Conservation (phyloP, 371 early-diverging fungal genomes). For the Mortierella sp. region DNA sequence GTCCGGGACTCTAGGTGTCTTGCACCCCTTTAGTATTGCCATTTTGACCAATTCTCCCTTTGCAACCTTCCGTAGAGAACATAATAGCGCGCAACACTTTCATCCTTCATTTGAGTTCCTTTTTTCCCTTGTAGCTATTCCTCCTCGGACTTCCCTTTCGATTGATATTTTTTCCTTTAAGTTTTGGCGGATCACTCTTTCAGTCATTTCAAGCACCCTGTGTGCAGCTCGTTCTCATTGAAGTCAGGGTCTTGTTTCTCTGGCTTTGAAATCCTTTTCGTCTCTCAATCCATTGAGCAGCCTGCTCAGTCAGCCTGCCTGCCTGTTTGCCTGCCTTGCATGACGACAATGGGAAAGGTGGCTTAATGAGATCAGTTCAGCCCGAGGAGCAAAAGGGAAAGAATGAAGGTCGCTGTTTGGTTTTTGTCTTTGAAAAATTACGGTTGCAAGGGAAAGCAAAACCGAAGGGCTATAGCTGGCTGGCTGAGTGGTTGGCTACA, state of each 20-base stretch:
- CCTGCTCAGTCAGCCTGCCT: not conserved
- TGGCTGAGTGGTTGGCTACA: not conserved
- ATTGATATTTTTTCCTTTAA: too few species aligned
- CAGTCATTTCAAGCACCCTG: not conserved
- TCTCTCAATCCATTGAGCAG: not conserved
- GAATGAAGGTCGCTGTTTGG: not conserved
- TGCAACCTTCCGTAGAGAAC: not conserved
- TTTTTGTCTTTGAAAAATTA: conserved; percentile 2
- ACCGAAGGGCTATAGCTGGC: not conserved
- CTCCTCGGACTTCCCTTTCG: too few species aligned
- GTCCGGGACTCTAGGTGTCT: not conserved
- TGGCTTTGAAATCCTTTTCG: not conserved
- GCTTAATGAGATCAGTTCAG: not conserved
- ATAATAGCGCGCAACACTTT: too few species aligned
- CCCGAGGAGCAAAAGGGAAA: not conserved
- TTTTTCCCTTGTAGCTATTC: too few species aligned
- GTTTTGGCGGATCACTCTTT: not conserved
- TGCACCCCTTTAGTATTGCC: not conserved
- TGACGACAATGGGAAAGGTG: not conserved
- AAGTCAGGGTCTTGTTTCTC: not conserved
- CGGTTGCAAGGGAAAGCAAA: not conserved
- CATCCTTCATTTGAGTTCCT: too few species aligned
- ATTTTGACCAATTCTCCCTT: not conserved
- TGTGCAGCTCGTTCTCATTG: not conserved
- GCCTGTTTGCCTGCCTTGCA: not conserved